phyloP scores from a whole-genome alignment of 2,329 filamentous ascomycete species.

The Sporothrix protearum region DNA sequence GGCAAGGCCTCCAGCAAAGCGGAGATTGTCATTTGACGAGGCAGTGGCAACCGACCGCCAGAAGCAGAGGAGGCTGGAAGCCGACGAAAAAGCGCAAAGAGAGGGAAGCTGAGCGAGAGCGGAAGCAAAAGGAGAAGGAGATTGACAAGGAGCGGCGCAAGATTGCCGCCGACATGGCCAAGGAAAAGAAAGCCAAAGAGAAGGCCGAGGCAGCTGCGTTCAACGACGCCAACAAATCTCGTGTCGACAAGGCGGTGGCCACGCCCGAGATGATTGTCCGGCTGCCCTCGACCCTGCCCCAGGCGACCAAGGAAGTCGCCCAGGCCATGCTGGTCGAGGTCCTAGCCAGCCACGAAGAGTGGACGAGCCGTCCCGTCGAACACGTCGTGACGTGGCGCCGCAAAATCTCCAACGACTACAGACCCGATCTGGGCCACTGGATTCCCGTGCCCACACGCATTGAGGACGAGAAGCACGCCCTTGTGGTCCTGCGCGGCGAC shows the following conservation, averaged over 20 bases:
- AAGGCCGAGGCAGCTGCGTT: conserved; percentile 64
- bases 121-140: conserved; percentile 55
- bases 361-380: conserved; percentile 43
- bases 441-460: conserved; percentile 56
- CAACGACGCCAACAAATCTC: conserved; percentile 68
- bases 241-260: conserved; percentile 69
- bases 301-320: conserved; percentile 45
- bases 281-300: conserved; percentile 56
- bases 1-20: too few relatives aligned
- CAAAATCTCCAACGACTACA: conserved; percentile 61
- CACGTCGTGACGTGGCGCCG: conserved; percentile 65
- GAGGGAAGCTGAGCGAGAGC: conserved; percentile 55
- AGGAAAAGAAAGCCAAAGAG: conserved; percentile 59
- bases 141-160: conserved; percentile 55
- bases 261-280: conserved; percentile 75
- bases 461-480: conserved; percentile 56
- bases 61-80: conserved; percentile 20
- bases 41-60: not conserved
- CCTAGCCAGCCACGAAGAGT: conserved; percentile 45
- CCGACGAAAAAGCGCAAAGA: conserved; percentile 45
- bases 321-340: conserved; percentile 50
- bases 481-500: conserved; percentile 59
- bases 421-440: conserved; percentile 60
- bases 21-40: not conserved
- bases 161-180: conserved; percentile 55